Evolutionary conservation across 2,329 filamentous ascomycete species (phyloP), one percentile per base, ranked within the genome.

Genomic region (Chaetoscypha palmicola): DNA sequence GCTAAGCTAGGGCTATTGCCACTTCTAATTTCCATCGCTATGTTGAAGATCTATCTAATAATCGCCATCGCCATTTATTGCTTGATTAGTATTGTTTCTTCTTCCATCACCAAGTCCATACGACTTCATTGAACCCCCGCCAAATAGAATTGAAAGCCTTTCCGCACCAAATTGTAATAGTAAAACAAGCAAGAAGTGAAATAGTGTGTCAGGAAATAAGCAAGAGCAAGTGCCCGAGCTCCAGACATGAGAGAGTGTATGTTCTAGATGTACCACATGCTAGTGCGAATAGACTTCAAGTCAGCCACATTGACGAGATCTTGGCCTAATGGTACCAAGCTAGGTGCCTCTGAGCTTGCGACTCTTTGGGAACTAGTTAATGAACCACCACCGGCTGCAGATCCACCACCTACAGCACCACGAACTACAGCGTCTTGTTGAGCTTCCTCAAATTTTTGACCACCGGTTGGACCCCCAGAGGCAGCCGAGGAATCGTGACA

Each of bases 401-500:
- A 42, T 17, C 34, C 34, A 14, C 32, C 32, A 21, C 43, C 38
- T 43, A 38, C 35, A 17, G 14, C 35, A 36, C 34, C 41, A 21
- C 47, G 39, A 43, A 42, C 41, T 14, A 41, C 45, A 4, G 34
- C 45, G 26, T 59, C 53, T 34, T 57, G 53, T 7, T 43, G 43
- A 9, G 10, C 38, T 43, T 64, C 61, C 19, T 59, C 52, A 23
- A 57, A 69, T 54, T 73, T 71, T 33, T 68, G 63, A 9, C 68
- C 67, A 40, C 63, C 53, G 40, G 64, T 54, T 62, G 68, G 60
- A 57, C 74, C 66, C 49, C 62, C 66, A 12, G 69, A 73, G 0
- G 68, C 61, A 0, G 67, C 59, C 3, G 68, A 53, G 46, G 71
- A 63, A 57, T 91, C 81, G 52, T 98, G 92, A 3, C 80, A 71